These are phyloP conservation scores for Starmera caribaea DNA, from an alignment of 805 yeast species.

Conservation along the genomic window DNA sequence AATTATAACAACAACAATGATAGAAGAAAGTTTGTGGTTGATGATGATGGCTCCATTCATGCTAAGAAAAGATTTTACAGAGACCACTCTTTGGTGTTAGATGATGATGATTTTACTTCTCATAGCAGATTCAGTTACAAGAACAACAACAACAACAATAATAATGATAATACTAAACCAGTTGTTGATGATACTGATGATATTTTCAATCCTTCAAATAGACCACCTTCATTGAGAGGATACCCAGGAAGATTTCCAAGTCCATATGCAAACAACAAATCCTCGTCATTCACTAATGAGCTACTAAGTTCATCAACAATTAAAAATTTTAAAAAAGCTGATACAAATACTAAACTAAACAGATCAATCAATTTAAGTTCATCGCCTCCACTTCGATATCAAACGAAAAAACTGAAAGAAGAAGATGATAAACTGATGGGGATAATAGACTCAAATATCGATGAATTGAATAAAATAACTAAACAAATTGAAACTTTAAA, in stretches of 20 bases:
- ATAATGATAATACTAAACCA: neutral
- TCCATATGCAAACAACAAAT: slow-evolving; percentile 4
- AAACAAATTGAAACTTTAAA: slow-evolving; percentile 12
- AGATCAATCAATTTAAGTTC: slow-evolving; percentile 1
- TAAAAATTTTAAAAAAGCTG: slow-evolving; percentile 11
- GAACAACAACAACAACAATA: neutral
- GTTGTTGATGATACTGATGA: slow-evolving; percentile 9
- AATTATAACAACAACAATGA: neutral
- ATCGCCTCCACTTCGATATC: slow-evolving; percentile 1
- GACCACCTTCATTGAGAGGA: neutral
- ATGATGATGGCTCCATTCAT: slow-evolving; percentile 1
- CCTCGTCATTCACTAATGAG: slow-evolving; percentile 2
- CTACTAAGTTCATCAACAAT: slow-evolving; percentile 10
- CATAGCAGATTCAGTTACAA: neutral
- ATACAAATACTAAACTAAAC: slow-evolving; percentile 10
- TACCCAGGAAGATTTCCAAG: slow-evolving; percentile 20
- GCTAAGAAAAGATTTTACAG: neutral
- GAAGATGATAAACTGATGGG: slow-evolving; percentile 8
- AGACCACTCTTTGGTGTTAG: neutral
- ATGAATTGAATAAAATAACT: slow-evolving; percentile 15
- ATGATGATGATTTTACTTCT: neutral
- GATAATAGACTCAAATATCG: slow-evolving; percentile 18
- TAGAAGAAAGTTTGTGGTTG: neutral
- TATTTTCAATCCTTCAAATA: too few species aligned
- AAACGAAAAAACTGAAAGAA: neutral